A percentile compares a stretch with the other conserved stretches of the same genome.
phyloP scores from a whole-genome alignment of 2,329 filamentous ascomycete genomes.

The Botryotinia globosa region DNA sequence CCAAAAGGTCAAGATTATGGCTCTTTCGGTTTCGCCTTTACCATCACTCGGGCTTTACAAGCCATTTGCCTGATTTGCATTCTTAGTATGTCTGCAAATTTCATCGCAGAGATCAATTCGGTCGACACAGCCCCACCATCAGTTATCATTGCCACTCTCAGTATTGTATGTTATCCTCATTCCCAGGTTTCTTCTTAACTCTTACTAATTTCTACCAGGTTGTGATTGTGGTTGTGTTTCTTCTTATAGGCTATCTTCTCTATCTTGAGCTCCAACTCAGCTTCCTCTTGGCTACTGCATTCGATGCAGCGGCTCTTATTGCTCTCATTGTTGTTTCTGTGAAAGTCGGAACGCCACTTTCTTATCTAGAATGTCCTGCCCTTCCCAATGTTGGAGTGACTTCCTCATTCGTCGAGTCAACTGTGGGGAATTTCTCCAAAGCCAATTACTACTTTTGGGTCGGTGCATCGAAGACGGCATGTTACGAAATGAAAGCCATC shows the following conservation, averaged over 20 bases:
- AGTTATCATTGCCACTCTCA: constrained; percentile 74
- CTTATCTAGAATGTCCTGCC: constrained; percentile 67
- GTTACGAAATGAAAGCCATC: constrained; percentile 79
- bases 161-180: constrained; percentile 60
- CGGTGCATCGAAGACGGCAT: constrained; percentile 58
- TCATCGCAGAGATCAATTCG: constrained; percentile 72
- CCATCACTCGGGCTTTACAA: constrained; percentile 68
- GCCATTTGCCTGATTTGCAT: constrained; percentile 69
- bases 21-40: constrained; percentile 76
- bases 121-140: constrained; percentile 64
- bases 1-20: constrained; percentile 44
- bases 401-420: constrained; percentile 45
- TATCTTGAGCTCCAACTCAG: constrained; percentile 75
- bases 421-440: constrained; percentile 45
- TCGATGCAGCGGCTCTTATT: constrained; percentile 69
- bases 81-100: constrained; percentile 78
- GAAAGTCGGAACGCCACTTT: constrained; percentile 75
- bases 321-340: constrained; percentile 76
- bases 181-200: neutral
- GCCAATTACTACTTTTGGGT: constrained; percentile 49
- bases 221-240: constrained; percentile 48
- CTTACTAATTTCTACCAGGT: constrained; percentile 46
- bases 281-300: constrained; percentile 62
- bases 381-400: constrained; percentile 46
- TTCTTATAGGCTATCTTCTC: constrained; percentile 79